Evolutionary conservation across 2,329 filamentous ascomycete species (phyloP).

Genomic region (Nemania sp.): DNA sequence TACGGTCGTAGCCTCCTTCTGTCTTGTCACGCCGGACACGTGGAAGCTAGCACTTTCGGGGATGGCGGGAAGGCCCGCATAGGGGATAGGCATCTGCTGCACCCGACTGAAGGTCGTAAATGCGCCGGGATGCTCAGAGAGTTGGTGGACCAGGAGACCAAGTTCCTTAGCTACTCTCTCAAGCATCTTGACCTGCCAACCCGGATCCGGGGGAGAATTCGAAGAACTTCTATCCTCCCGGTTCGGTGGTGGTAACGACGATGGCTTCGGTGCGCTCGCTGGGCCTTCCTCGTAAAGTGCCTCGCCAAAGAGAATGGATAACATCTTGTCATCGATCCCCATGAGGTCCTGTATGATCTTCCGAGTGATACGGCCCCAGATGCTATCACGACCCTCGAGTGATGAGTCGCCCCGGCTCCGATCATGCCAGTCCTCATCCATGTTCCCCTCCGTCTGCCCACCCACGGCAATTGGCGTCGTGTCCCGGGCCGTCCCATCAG

Average conservation of each 20-base stretch:
- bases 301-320: constrained; percentile 88
- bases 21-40: constrained; percentile 35
- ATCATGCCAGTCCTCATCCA: constrained; percentile 56
- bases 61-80: constrained; percentile 75
- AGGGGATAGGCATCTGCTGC: constrained; percentile 69
- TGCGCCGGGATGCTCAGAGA: constrained; percentile 85
- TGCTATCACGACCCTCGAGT: constrained; percentile 64
- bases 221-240: constrained; percentile 35
- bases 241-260: constrained; percentile 38
- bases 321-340: constrained; percentile 82
- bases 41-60: constrained; percentile 53
- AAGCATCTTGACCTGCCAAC: constrained; percentile 78
- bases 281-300: constrained; percentile 60
- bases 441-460: constrained; percentile 45
- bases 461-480: constrained; percentile 37
- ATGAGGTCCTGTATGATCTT: constrained; percentile 88
- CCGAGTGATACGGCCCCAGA: constrained; percentile 81
- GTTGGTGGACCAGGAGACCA: constrained; percentile 78
- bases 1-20: constrained; percentile 58
- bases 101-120: constrained; percentile 79
- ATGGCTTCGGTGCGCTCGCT: constrained; percentile 53
- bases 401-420: constrained; percentile 50
- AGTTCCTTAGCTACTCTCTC: constrained; percentile 87
- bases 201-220: constrained; percentile 46
- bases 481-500: constrained; percentile 42